Evolutionary conservation across 805 yeast genomes (phyloP).

Genomic region (Candida lessepsii): DNA sequence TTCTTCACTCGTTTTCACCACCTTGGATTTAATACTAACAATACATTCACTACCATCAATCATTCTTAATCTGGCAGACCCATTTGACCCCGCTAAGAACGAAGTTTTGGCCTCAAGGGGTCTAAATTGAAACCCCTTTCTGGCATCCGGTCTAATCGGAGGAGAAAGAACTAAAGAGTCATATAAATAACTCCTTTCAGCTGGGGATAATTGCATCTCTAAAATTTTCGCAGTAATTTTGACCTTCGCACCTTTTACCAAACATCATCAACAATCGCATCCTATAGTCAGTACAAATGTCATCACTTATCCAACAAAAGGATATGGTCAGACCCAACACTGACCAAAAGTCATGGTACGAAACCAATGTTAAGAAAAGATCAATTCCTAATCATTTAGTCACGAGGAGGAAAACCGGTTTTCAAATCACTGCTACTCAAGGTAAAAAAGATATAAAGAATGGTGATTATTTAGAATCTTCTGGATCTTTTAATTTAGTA

Average conservation of each 20-base stretch:
- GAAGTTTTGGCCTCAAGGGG: conserved; percentile 82
- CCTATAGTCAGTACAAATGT: background rate
- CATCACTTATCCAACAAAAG: conserved; percentile 4
- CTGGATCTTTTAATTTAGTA: conserved; percentile 31
- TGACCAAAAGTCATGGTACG: conserved; percentile 27
- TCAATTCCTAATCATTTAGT: conserved; percentile 43
- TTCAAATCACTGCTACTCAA: conserved; percentile 30
- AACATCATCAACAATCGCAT: background rate
- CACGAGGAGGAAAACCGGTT: conserved; percentile 40
- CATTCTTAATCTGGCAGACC: conserved; percentile 83
- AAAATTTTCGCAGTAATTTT: background rate
- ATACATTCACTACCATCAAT: conserved; percentile 93
- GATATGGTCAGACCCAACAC: conserved; percentile 1
- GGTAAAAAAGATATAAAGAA: conserved; percentile 15
- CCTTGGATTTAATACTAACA: conserved; percentile 85
- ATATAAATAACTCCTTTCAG: conserved; percentile 73
- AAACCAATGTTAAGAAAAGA: conserved; percentile 27
- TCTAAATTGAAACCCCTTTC: conserved; percentile 70
- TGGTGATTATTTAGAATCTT: conserved; percentile 13
- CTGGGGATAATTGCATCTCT: conserved; percentile 65
- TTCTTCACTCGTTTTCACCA: conserved; percentile 46
- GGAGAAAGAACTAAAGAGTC: conserved; percentile 64
- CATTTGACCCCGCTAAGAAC: conserved; percentile 84
- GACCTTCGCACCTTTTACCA: background rate
- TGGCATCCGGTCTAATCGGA: conserved; percentile 81